phyloP scores from a whole-genome alignment of 352 stramenopile genomes.

The Hyaloperonospora brassicae region DNA sequence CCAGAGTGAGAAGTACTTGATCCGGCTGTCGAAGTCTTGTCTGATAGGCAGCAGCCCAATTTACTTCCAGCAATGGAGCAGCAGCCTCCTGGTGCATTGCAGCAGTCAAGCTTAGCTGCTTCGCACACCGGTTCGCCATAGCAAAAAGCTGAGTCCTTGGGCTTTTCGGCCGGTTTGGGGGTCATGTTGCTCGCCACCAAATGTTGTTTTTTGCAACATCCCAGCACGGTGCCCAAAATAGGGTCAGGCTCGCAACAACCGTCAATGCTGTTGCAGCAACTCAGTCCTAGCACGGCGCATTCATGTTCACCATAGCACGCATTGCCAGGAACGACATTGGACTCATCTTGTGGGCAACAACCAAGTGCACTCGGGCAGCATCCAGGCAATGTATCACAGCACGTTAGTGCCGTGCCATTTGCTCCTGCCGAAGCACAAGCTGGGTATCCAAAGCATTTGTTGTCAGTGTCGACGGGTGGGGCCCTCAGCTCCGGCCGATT shows the following conservation, averaged over 20 bases:
- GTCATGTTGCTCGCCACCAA: constrained; percentile 24
- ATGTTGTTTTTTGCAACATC: constrained; percentile 61
- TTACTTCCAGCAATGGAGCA: constrained; percentile 30
- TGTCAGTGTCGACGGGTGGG: constrained; percentile 26
- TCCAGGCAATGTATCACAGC: constrained; percentile 56
- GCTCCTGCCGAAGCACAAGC: constrained; percentile 41
- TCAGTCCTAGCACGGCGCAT: constrained; percentile 46
- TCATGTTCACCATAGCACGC: constrained; percentile 56
- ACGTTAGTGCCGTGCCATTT: constrained; percentile 54
- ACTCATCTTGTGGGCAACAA: constrained; percentile 53
- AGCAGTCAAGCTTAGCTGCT: constrained; percentile 39
- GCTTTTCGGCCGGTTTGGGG: constrained; percentile 18
- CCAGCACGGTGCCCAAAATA: constrained; percentile 35
- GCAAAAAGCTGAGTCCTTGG: constrained; percentile 23
- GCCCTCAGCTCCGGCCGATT: constrained; percentile 25
- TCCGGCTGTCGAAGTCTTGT: background rate
- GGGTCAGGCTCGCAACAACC: constrained; percentile 58
- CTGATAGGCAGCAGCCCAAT: constrained; percentile 37
- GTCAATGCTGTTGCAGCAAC: constrained; percentile 64
- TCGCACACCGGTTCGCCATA: constrained; percentile 37
- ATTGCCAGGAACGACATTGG: constrained; percentile 34
- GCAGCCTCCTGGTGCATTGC: constrained; percentile 33
- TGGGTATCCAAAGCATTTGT: constrained; percentile 64
- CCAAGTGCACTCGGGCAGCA: constrained; percentile 58
- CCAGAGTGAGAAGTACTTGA: constrained; percentile 11